These are phyloP conservation scores for Lathyrus aphaca DNA, from an alignment of 306 rosid species.

Conservation along the genomic window DNA sequence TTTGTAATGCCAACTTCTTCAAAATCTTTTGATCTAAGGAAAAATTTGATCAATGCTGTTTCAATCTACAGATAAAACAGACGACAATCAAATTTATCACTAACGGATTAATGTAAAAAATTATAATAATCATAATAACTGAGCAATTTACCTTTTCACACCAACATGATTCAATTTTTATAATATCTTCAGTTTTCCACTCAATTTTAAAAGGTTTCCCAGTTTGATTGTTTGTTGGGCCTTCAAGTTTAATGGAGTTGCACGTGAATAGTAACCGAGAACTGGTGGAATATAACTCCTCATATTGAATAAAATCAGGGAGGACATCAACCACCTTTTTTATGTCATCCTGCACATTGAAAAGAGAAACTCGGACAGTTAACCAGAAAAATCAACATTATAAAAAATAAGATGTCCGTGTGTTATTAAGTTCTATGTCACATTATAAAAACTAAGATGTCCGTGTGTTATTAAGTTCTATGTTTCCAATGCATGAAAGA, in stretches of 20 bases:
- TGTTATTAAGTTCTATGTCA: not conserved
- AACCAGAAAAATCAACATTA: constrained; percentile 16
- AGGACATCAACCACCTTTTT: constrained; percentile 46
- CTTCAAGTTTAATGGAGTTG: constrained; percentile 53
- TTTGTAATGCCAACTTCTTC: constrained; percentile 48
- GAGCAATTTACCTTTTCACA: constrained; percentile 46
- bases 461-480: not conserved
- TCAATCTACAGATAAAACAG: constrained; percentile 55
- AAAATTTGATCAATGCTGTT: constrained; percentile 55
- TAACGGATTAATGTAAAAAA: constrained; percentile 14
- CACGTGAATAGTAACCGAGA: constrained; percentile 58
- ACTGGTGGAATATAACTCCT: constrained; percentile 42
- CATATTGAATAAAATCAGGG: constrained; percentile 58
- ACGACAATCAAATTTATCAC: constrained; percentile 34
- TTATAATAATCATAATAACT: not conserved
- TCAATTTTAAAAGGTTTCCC: constrained; percentile 42
- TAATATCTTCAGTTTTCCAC: constrained; percentile 57
- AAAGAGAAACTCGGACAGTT: constrained; percentile 27
- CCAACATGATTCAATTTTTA: constrained; percentile 61
- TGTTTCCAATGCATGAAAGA: constrained; percentile 6
- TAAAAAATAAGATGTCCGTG: not conserved
- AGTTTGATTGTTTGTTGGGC: constrained; percentile 47
- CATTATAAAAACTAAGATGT: constrained; percentile 3
- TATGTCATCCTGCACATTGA: constrained; percentile 49
- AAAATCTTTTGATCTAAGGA: constrained; percentile 48